Base-by-base conservation (phyloP, 345 rosid species). In the Populus deltoides region DNA sequence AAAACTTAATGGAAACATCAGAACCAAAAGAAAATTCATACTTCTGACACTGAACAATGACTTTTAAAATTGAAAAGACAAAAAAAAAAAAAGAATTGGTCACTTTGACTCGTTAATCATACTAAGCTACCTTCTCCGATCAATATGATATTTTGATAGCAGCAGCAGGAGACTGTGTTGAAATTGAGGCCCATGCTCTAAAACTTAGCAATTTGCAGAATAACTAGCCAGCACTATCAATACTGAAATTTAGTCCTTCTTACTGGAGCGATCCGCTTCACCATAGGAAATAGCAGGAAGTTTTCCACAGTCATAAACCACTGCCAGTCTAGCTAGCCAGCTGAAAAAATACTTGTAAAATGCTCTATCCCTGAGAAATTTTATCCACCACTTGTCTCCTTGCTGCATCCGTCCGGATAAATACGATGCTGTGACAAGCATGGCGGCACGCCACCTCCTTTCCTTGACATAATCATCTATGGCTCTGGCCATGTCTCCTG, bases 371-470 rank as follows among this genome's bases (percentile, higher is more conserved):
- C 88, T 85, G n/a, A 86, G 36, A 18, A 85, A 83, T 69, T 41
- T 77, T 81, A 35, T 83, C 84, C 76, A 78, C 85, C 88, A 81
- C 0, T 39, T 75, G 4, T 75, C 62, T 38, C 88, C 89, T 11
- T 53, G 81, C 11, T 85, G 89, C 2, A 80, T 45, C 89, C 88
- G 78, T 2, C 91, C 89, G 0, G 87, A 81, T 5, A 83, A 8
- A 70, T 3, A 86, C 1, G 91, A 85, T 1, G 53, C 82, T 1
- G 73, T 9, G 27, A 85, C 76, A 67, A 86, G 20, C 20, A 39
- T 24, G 0, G 83, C 75, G 8, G 66, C 79, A 1, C 89, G 80
- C 86, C 87, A 86, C 62, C 74, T 86, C 72, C 88, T 75, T 38
- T 82, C 86, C 79, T 70, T 74, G 1, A 74, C 74, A 41, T 86